These are phyloP conservation scores for Oryza nivara DNA, from an alignment of 176 grass and related monocot species.

Conservation along the genomic window DNA sequence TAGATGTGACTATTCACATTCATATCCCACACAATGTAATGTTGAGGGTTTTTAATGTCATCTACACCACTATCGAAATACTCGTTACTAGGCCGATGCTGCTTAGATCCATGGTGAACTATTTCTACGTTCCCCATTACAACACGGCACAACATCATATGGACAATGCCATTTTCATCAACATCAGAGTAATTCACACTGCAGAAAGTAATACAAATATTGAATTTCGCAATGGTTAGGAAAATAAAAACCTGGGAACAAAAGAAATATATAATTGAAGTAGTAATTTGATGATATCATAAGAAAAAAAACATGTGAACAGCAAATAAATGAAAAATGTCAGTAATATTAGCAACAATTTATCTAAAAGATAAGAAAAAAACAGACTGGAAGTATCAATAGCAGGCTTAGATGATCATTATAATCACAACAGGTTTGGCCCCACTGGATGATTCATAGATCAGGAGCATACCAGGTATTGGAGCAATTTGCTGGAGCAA, in stretches of 20 bases:
- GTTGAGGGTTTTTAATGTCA: conserved; percentile 81
- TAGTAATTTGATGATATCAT: conserved; percentile 25
- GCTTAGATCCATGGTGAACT: conserved; percentile 82
- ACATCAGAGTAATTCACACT: conserved; percentile 90
- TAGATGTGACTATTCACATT: conserved; percentile 86
- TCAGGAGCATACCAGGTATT: conserved; percentile 67
- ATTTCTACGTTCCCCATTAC: conserved; percentile 98
- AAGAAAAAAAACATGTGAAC: conserved; percentile 1
- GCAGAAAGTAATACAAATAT: conserved; percentile 59
- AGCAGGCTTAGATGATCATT: neutral
- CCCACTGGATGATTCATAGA: neutral
- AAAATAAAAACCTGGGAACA: conserved; percentile 36
- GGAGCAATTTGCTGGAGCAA: conserved; percentile 72
- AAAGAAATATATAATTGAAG: conserved; percentile 32
- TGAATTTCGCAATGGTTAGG: conserved; percentile 43
- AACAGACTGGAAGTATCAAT: neutral
- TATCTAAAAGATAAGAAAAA: neutral
- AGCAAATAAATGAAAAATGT: conserved; percentile 20
- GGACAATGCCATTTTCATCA: conserved; percentile 80
- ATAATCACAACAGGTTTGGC: conserved; percentile 11
- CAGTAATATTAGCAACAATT: conserved; percentile 4
- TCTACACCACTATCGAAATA: conserved; percentile 96
- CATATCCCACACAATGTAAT: conserved; percentile 95
- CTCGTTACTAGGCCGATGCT: conserved; percentile 65
- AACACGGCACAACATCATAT: conserved; percentile 93